Evolutionary conservation across 2,329 filamentous ascomycete species (phyloP), one percentile per base, ranked within the genome.

Genomic region (Aspergillus ruber): DNA sequence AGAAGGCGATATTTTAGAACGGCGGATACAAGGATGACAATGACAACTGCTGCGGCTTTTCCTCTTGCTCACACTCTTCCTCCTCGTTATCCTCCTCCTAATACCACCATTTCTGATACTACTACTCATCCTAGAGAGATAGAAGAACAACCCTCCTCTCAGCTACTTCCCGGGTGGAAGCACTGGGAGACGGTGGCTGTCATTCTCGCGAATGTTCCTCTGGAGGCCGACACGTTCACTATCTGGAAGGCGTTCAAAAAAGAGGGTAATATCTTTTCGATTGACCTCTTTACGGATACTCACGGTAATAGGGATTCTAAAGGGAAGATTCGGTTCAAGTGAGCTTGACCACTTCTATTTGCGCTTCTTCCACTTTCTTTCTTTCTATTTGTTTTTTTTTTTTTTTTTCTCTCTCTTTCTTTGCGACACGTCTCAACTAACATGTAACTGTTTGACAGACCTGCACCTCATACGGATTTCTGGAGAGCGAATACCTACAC

Each of bases 271-370:
- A 73, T 88, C 10, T 65, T 64, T 3, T 76, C 67, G 32, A 78
- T 87, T 32, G 79, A 85, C 12, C 68, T 86, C 1, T 75, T 71
- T 43, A 74, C 79, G 42, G 59, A 69, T 43, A 50, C 55, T 5
- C 52, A 66, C 25, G 67, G 77, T n/a, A 49, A 67, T 21, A 59
- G 66, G 46, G 64, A 65, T 27, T 66, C 69, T 0, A 62, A 38
- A 20, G 81, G 72, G 1, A 74, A 69, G 15, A 64, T 87, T 29
- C 71, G 69, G 2, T 85, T 86, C 51, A 77, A 74, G 60, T 72
- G 47, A 21, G 57, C 44, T 27, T 46, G 13, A 20, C 10, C 41
- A 15, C 8, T 33, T 45, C n/a, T 36, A 39, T 46, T 18, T 12
- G 35, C 15, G 25, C 35, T 27, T 10, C 17, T 49, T 9, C 43